These are phyloP conservation scores for Aurifilum marmelostoma DNA, from an alignment of 2,329 filamentous ascomycete genomes.

Conservation along the genomic window DNA sequence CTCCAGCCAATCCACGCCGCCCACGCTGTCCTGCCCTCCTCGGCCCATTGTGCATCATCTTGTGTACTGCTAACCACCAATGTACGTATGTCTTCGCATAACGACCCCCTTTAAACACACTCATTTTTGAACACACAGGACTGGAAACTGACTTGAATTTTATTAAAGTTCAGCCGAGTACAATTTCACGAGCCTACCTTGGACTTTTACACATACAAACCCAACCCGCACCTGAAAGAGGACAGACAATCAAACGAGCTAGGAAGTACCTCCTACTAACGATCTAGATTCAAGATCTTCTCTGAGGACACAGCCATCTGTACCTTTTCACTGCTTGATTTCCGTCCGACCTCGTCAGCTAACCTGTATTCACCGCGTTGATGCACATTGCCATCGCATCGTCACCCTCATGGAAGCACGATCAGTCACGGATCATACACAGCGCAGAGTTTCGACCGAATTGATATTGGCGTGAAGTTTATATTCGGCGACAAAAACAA, in stretches of 20 bases:
- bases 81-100: not conserved
- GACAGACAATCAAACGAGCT: not conserved
- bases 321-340: not conserved
- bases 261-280: not conserved
- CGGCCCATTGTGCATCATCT: not conserved
- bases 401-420: not conserved
- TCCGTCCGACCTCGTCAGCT: not conserved
- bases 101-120: not conserved
- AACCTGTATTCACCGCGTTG: too few species aligned
- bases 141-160: not conserved
- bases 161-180: not conserved
- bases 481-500: not conserved
- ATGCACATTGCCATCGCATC: not conserved
- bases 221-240: too few species aligned
- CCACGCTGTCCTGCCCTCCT: not conserved
- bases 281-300: not conserved
- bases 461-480: not conserved
- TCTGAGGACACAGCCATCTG: not conserved
- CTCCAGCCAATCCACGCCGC: too few species aligned
- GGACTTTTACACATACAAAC: too few species aligned
- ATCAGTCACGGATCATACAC: not conserved
- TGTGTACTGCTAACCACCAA: not conserved
- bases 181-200: not conserved
- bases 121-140: not conserved
- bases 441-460: not conserved